These are phyloP conservation scores for Plasmodiophora brassicae DNA, from an alignment of 208 protist genomes.

Conservation along the genomic window DNA sequence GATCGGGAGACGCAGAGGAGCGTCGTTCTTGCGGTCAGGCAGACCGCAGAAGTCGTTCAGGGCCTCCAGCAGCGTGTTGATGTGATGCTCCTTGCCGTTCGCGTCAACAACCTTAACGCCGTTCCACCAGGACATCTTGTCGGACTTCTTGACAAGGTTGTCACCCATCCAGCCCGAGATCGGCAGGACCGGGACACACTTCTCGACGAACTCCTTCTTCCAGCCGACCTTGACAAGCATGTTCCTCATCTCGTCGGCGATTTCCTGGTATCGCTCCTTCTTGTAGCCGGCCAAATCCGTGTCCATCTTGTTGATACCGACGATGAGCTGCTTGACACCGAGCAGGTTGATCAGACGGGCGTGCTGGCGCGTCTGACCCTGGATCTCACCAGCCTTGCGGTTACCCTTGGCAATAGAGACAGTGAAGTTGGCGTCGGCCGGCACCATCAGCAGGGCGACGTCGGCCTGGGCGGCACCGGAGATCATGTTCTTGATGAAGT, in stretches of 20 bases:
- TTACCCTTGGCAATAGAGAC: constrained; percentile 63
- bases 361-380: constrained; percentile 77
- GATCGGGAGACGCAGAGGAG: constrained; percentile 57
- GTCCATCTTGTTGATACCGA: constrained; percentile 84
- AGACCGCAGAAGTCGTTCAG: constrained; percentile 58
- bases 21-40: constrained; percentile 45
- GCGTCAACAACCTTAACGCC: constrained; percentile 51
- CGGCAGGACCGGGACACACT: constrained; percentile 52
- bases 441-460: constrained; percentile 76
- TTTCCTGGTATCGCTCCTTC: constrained; percentile 52
- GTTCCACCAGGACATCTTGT: constrained; percentile 65
- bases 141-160: constrained; percentile 54
- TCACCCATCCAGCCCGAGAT: constrained; percentile 51
- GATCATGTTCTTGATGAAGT: constrained; percentile 99
- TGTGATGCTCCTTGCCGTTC: constrained; percentile 42
- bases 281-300: constrained; percentile 51
- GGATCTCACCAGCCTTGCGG: constrained; percentile 59
- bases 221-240: constrained; percentile 57
- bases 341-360: constrained; percentile 72
- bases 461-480: constrained; percentile 90
- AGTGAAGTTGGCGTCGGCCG: constrained; percentile 76
- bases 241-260: constrained; percentile 59
- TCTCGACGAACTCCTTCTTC: constrained; percentile 58
- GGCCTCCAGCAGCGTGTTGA: constrained; percentile 50
- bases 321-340: constrained; percentile 74